These are phyloP conservation scores for Sophora flavescens DNA, from an alignment of 306 rosid species.

Conservation along the genomic window DNA sequence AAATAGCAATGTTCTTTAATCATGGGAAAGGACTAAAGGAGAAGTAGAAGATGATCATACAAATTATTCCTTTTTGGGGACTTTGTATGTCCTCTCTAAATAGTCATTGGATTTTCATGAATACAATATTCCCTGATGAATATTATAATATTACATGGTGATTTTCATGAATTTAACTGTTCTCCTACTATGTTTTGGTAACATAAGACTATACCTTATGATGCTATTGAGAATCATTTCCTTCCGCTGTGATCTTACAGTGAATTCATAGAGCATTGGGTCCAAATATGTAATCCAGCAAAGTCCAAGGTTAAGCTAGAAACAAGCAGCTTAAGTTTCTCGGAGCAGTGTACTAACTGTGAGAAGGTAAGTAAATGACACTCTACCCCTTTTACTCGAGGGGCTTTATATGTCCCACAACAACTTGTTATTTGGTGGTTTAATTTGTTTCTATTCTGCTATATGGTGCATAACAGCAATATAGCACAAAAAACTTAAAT, in stretches of 20 bases:
- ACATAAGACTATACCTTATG: conserved; percentile 6
- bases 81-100: not conserved
- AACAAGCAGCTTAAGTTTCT: conserved; percentile 53
- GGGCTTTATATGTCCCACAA: not conserved
- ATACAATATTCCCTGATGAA: not conserved
- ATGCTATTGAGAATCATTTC: not conserved
- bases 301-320: conserved; percentile 65
- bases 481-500: not conserved
- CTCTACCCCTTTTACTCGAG: not conserved
- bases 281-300: conserved; percentile 80
- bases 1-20: not conserved
- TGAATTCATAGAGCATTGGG: conserved; percentile 95
- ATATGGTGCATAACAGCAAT: not conserved
- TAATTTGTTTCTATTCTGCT: not conserved
- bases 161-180: not conserved
- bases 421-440: not conserved
- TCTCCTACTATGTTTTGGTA: not conserved
- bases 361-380: conserved; percentile 69
- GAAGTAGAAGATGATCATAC: not conserved
- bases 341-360: conserved; percentile 78
- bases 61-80: not conserved
- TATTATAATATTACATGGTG: not conserved
- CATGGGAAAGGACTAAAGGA: not conserved
- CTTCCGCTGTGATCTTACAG: conserved; percentile 49
- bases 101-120: conserved; percentile 20